Evolutionary conservation across 495 filamentous ascomycete genomes (phyloP), one percentile per base, ranked within the genome.

Genomic region (Daldinia grandis): DNA sequence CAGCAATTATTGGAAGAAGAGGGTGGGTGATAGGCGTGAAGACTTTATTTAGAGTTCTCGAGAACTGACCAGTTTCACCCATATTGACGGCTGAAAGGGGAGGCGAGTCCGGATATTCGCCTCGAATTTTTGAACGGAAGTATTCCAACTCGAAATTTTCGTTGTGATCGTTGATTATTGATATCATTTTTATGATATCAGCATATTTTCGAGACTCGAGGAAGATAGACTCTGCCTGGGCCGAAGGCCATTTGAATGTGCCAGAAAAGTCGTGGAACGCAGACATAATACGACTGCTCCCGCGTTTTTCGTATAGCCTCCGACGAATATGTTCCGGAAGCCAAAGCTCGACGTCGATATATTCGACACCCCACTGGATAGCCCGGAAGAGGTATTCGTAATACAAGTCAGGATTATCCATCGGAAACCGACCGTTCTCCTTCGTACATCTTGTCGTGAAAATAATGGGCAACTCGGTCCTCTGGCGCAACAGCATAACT

Each of bases 131-230:
- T 0, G 91, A 92, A 9, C 92, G 88, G 81, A 95, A 95, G 78
- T 93, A 93, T 78, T 95, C 92, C 8, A 95, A 83, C 79, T 94
- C 91, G 74, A 93, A 94, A 77, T 94, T 94, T 63, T 92, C 92
- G 69, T 93, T 90, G 76, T 90, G 88, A 17, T 89, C 88, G 67
- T 86, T 87, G 68, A 92, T 90, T 77, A 93, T 89, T 17, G 91
- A 88, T 72, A 94, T 94, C 91, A 95, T 94, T 80, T 94, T 95
- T 49, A 94, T 88, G 38, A 94, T 92, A 76, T 94, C 92, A 21
- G 90, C 91, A 73, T 93, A 93, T 61, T 88, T 87, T 47, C 87
- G 83, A 15, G 88, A 92, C 62, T 91, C 84, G 14, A 84, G 80
- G 74, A 92, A 95, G 6, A 93, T 84, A 21, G 83, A 79, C 77